Base-by-base conservation (phyloP, 257 asterid genomes). In the Plantago elongata region DNA sequence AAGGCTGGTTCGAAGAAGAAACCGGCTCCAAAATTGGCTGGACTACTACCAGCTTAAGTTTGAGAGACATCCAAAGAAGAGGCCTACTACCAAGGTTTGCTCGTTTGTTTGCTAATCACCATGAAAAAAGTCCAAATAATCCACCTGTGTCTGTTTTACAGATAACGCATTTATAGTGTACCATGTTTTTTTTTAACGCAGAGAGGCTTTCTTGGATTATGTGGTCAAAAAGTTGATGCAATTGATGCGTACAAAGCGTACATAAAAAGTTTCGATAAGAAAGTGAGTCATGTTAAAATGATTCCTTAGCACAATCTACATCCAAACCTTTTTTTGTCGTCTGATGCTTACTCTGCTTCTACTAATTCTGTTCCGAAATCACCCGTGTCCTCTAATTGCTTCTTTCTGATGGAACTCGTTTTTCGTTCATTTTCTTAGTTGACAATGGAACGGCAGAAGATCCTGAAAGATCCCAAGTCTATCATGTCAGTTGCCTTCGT, bases 31-130 rank as follows among this genome's bases (percentile, higher is more conserved):
- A 56, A 86, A 89, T 72, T 89, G 96, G 99, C 81, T 93, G 51
- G 99, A 93, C 79, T 93, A 89, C 78, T 66, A 89, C 74, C 96
- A 79, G 77, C 84, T 89, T 37, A 93, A 87, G 85, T 89, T 83
- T 63, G 96, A 89, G 79, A 81, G 96, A 71, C 73, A 89, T 72
- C 86, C 96, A 57, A 81, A 82, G 34, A 93, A 81, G 77, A 89
- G 87, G 79, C 99, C 94, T n/a, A 77, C 84, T 9, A 81, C 27
- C 42, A 90, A 81, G 87, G 99, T 93, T 71, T 51, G n/a, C 55
- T 60, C 52, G 51, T 54, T 62, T 1, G 15, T 46, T 7, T 34
- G 40, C 3, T 34, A 34, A 34, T 34, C 8, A 34, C 40, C 40
- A 34, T 34, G 40, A 34, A 34, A 34, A 22, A 34, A 34, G 0